Evolutionary conservation across 1,139 yeast genomes (phyloP).

Genomic region (Zygoascus hellenicus): DNA sequence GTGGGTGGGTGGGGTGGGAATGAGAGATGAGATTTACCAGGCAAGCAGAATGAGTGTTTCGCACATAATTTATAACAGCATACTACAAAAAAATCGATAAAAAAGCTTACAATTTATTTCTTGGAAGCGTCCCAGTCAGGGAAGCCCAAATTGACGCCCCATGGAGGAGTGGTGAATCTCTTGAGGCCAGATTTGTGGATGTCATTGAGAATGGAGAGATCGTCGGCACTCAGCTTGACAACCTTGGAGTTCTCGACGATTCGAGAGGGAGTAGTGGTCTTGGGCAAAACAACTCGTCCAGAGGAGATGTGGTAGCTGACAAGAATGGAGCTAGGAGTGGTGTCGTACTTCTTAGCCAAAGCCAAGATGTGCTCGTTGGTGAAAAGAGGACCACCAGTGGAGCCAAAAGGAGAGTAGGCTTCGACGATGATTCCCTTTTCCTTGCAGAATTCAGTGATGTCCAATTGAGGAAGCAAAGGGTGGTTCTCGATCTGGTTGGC

Average conservation of each 20-base stretch:
- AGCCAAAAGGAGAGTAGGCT: conserved; percentile 80
- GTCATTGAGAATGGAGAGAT: conserved; percentile 44
- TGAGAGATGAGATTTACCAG: not conserved
- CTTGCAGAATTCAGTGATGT: conserved; percentile 51
- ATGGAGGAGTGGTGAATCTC: conserved; percentile 44
- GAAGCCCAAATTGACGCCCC: conserved; percentile 32
- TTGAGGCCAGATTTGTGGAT: conserved; percentile 44
- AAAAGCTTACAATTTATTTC: not conserved
- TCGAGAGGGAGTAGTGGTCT: conserved; percentile 58
- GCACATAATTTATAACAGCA: not conserved
- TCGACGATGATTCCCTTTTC: conserved; percentile 54
- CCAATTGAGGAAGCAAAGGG: conserved; percentile 67
- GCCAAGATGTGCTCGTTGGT: conserved; percentile 43
- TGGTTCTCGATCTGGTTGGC: conserved; percentile 72
- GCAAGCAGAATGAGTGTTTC: not conserved
- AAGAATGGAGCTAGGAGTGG: conserved; percentile 55
- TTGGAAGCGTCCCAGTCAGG: conserved; percentile 28
- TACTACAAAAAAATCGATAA: not conserved
- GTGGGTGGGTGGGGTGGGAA: not conserved
- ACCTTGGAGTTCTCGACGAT: conserved; percentile 52
- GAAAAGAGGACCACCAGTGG: conserved; percentile 59
- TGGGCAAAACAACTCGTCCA: conserved; percentile 67
- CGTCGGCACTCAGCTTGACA: conserved; percentile 49
- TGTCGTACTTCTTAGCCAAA: conserved; percentile 52
- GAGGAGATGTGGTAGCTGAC: conserved; percentile 70